Evolutionary conservation across 2,329 filamentous ascomycete species (phyloP), one percentile per base, ranked within the genome.

Genomic region (Colletotrichum acutatum): DNA sequence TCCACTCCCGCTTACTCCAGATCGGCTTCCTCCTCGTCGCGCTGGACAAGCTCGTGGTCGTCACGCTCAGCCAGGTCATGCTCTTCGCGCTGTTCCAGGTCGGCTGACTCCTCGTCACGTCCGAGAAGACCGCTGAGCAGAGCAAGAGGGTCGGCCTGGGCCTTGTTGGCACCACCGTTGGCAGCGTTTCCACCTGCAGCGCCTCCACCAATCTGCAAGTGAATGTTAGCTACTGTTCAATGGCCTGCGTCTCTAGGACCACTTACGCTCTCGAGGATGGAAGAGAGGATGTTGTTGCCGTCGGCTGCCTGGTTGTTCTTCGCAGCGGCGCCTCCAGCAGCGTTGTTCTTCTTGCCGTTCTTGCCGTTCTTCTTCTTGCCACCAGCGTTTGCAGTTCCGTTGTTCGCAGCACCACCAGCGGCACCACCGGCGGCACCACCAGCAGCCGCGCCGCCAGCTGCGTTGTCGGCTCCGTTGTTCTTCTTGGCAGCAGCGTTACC

Each of bases 251-350:
- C 11, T 9, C 4, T 7, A 1, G 26, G 7, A 6, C 9, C 1
- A 62, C 71, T 70, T 73, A 73, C 71, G 9, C 24, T 28, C 5
- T n/a, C 22, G 34, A 74, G 62, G 16, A 72, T 28, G 37, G 22
- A 19, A 19, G 46, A 24, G 11, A 73, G 54, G 7, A 57, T 24
- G 60, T 65, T 70, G 58, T 24, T 30, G 5, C 16, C 37, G 42
- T 26, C 66, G 4, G 9, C 26, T 14, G 60, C 54, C 11, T 57
- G 34, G 24, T 62, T 64, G 28, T 32, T 56, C 46, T 62, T 62
- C 49, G 64, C 64, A n/a, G 64, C 66, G 26, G 26, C 68, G 57
- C 67, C 74, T 53, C 52, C 58, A 14, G 66, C 46, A 7, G 65
- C 64, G 6, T 34, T 65, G 32, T 30, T 42, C 4, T 37, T 8